Base-by-base conservation (phyloP, 352 stramenopile species). In the Phytopythium boreale region DNA sequence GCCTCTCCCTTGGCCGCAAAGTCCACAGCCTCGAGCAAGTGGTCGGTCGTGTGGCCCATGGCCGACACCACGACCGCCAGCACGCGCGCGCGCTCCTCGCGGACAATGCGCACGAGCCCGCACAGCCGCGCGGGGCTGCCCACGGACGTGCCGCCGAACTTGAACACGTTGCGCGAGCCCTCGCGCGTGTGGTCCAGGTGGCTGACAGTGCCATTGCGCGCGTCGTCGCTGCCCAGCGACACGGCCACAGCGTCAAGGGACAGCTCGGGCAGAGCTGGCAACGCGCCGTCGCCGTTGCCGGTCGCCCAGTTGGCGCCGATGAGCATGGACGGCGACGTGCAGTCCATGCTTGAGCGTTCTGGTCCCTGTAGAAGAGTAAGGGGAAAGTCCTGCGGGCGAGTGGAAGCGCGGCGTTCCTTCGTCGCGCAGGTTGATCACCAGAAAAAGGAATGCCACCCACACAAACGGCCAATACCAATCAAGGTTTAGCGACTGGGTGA, bases 1-100 rank as follows among this genome's bases (percentile, higher is more conserved):
- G 78, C 70, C 44, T 93, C 76, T 19, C 84, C 86, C 41, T 70
- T 77, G 1, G 72, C 81, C 0, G 86, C 86, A 11, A 81, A 70
- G 14, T 83, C 76, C 39, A 90, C 78, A 0, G 86, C 86, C 29
- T 91, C 75, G 56, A 95, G 56, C 49, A 95, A 62, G 34, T 71
- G 79, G 60, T 93, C 84, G n/a, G 86, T 91, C n/a, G 81, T 89
- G 58, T 92, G 68, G 52, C 77, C 84, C 84, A 93, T 92, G 10
- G 84, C 84, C 0, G 86, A 93, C 22, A 95, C 86, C 17, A 95
- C 80, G 29, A 93, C 75, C 15, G 82, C 82, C 24, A 91, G 55
- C 1, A 92, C 71, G 20, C 82, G 82, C 47, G 67, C 53, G 15
- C 80, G 76, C 62, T 92, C 81, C 19, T 82, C 69, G 12, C 77